phyloP scores from a whole-genome alignment of 352 stramenopile genomes.

The Pythium pectinolyticum region DNA sequence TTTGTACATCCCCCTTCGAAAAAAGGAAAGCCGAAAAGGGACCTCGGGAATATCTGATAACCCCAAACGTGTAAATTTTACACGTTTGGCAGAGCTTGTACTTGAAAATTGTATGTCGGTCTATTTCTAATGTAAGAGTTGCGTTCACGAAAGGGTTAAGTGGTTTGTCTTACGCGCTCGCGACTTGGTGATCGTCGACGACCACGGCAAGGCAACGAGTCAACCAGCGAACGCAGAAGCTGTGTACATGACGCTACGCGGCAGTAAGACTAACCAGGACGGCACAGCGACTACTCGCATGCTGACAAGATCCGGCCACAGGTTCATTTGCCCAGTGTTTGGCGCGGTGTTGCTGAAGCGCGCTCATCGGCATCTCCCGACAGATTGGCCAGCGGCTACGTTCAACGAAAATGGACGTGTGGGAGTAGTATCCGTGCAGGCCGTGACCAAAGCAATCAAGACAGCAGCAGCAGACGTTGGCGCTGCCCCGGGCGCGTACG shows the following conservation, averaged over 20 bases:
- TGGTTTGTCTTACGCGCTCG: conserved; percentile 4
- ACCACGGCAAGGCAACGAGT: background rate
- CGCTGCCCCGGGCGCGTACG: too few relatives aligned
- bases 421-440: too few relatives aligned
- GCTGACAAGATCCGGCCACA: conserved; percentile 1
- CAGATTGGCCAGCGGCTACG: too few relatives aligned
- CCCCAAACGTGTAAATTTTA: conserved; percentile 7
- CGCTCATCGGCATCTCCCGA: too few relatives aligned
- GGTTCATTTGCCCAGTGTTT: conserved; percentile 2
- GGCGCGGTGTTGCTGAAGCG: too few relatives aligned
- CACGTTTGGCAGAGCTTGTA: background rate
- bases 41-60: background rate
- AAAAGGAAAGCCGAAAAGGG: background rate
- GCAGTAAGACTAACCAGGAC: conserved; percentile 7
- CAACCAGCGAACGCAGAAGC: background rate
- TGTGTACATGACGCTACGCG: background rate
- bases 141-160: conserved; percentile 3
- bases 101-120: conserved; percentile 14
- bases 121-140: conserved; percentile 1
- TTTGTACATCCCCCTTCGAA: too few relatives aligned
- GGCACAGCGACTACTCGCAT: background rate
- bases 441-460: too few relatives aligned
- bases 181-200: conserved; percentile 12
- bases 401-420: too few relatives aligned
- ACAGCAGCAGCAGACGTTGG: too few relatives aligned